These are phyloP conservation scores for Lepidium sativum DNA, from an alignment of 345 rosid genomes.

Conservation along the genomic window DNA sequence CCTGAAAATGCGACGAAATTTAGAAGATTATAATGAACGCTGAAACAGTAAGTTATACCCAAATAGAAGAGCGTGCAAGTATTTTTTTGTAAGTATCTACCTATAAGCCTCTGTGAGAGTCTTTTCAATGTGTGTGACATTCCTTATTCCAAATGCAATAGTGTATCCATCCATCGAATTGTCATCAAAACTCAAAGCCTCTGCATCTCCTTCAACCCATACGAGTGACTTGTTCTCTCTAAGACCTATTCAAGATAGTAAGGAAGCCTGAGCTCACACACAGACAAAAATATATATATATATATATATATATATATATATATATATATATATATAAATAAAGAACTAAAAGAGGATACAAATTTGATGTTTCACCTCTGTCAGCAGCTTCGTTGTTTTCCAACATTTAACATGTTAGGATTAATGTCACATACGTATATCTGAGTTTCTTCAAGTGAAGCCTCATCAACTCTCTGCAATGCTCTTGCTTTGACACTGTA, in stretches of 20 bases:
- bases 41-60: not conserved
- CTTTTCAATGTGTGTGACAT: constrained; percentile 94
- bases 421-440: constrained; percentile 90
- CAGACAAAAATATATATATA: no score
- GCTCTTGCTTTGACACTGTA: constrained; percentile 53
- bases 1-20: constrained; percentile 31
- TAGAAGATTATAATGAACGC: not conserved
- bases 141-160: constrained; percentile 95
- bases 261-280: constrained; percentile 1
- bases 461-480: constrained; percentile 47
- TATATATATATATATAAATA: no score
- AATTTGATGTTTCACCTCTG: constrained; percentile 45
- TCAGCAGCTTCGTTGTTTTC: constrained; percentile 71
- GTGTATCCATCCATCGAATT: constrained; percentile 91
- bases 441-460: constrained; percentile 61
- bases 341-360: not conserved
- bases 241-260: constrained; percentile 14
- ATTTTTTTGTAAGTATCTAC: constrained; percentile 14
- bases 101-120: constrained; percentile 84
- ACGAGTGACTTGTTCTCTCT: constrained; percentile 53
- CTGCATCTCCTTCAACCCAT: constrained; percentile 96
- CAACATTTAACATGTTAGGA: constrained; percentile 82
- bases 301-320: no score
- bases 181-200: constrained; percentile 65
- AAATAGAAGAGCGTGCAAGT: not conserved